A percentile compares a stretch with the other conserved stretches of the same genome.
These are phyloP conservation scores for Thalassiosira sp. DNA, from an alignment of 352 stramenopile genomes.

Conservation along the genomic window DNA sequence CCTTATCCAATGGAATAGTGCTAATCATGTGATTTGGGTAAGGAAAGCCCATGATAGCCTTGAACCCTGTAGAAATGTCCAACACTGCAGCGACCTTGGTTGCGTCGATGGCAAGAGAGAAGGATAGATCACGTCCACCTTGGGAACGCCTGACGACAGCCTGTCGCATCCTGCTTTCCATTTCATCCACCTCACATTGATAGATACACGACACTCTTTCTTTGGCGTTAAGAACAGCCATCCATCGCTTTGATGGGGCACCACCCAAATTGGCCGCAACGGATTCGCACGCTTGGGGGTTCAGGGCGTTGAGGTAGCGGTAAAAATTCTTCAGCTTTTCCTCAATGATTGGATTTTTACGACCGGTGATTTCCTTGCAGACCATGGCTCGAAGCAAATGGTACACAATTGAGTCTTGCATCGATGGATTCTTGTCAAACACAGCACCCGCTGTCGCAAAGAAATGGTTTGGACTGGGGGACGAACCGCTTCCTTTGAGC, in stretches of 20 bases:
- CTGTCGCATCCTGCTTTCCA: background rate
- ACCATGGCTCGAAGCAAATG: background rate
- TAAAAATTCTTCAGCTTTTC: slow-evolving; percentile 19
- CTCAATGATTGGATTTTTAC: slow-evolving; percentile 4
- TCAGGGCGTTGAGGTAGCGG: slow-evolving; percentile 3
- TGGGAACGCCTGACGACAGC: background rate
- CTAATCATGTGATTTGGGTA: slow-evolving; percentile 21
- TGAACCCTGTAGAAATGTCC: slow-evolving; percentile 10
- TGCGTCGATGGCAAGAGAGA: slow-evolving; percentile 22
- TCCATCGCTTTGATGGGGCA: slow-evolving; percentile 20
- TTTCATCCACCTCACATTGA: slow-evolving; percentile 10
- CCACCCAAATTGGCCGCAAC: slow-evolving; percentile 4
- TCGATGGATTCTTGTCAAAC: slow-evolving; percentile 7
- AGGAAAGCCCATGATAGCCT: slow-evolving; percentile 5
- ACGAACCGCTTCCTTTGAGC: background rate
- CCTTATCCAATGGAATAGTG: background rate
- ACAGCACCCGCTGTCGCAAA: slow-evolving; percentile 1
- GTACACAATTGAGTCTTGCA: background rate
- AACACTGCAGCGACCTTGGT: slow-evolving; percentile 8
- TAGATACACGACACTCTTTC: background rate
- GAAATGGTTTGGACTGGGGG: background rate
- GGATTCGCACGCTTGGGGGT: slow-evolving; percentile 2
- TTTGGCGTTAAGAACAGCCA: slow-evolving; percentile 11
- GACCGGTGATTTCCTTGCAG: background rate
- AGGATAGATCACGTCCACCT: background rate